Evolutionary conservation across 1,139 yeast species (phyloP).

Genomic region (Candida pseudoviswanathii): DNA sequence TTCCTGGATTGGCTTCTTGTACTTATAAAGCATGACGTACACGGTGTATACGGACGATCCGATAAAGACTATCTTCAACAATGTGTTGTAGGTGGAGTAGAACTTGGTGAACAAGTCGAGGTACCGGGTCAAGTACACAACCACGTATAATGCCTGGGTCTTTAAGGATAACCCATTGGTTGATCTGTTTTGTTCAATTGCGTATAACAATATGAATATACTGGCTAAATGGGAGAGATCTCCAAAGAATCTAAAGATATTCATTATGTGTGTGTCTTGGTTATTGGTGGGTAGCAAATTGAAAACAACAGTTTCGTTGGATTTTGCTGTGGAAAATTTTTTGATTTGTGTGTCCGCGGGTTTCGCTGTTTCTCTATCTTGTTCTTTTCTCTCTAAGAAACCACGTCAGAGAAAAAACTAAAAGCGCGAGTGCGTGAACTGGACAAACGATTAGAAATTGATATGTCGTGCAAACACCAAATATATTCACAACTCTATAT

Average conservation of each 20-base stretch:
- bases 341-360: not conserved
- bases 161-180: slow-evolving; percentile 86
- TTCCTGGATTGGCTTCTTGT: slow-evolving; percentile 54
- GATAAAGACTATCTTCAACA: slow-evolving; percentile 82
- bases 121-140: slow-evolving; percentile 82
- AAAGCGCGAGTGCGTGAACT: not conserved
- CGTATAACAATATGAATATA: slow-evolving; percentile 70
- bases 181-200: slow-evolving; percentile 66
- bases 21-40: slow-evolving; percentile 66
- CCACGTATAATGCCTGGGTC: slow-evolving; percentile 77
- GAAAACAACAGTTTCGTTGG: not conserved
- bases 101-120: slow-evolving; percentile 64
- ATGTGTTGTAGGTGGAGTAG: slow-evolving; percentile 70
- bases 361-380: not conserved
- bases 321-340: not conserved
- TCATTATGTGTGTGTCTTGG: slow-evolving; percentile 26
- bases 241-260: slow-evolving; percentile 62
- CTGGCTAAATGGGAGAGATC: slow-evolving; percentile 86
- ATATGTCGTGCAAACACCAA: not conserved
- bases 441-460: not conserved
- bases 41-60: slow-evolving; percentile 75
- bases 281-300: not conserved
- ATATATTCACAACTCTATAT: slow-evolving; percentile 14
- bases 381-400: not conserved
- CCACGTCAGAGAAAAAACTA: slow-evolving; percentile 2